These are phyloP conservation scores for Candolleomyces eurysporus DNA, from an alignment of 768 basidiomycete genomes.

Conservation along the genomic window DNA sequence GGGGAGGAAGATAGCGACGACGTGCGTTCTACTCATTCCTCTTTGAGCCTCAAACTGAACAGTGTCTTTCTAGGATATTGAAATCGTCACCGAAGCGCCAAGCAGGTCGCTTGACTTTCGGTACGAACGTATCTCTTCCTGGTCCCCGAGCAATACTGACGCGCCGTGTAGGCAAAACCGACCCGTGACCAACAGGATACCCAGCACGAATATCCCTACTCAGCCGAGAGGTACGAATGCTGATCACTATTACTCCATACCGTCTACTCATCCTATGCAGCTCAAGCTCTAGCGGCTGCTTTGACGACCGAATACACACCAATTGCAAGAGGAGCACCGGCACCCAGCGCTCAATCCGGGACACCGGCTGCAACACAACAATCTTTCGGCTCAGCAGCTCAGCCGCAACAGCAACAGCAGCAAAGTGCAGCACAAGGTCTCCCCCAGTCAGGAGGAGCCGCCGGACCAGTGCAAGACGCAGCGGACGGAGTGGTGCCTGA, in stretches of 20 bases:
- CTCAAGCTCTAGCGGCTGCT: slow-evolving; percentile 48
- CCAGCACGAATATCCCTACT: slow-evolving; percentile 12
- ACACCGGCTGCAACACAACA: not conserved
- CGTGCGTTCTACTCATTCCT: slow-evolving; percentile 28
- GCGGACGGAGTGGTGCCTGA: slow-evolving; percentile 64
- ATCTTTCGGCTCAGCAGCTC: slow-evolving; percentile 9
- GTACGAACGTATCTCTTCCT: slow-evolving; percentile 31
- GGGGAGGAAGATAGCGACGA: slow-evolving; percentile 35
- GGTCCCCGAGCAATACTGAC: not conserved
- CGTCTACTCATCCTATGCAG: slow-evolving; percentile 17
- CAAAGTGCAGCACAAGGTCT: not conserved
- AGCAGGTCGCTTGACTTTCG: slow-evolving; percentile 74
- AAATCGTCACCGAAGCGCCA: slow-evolving; percentile 86
- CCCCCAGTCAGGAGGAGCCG: not conserved
- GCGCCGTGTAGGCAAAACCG: slow-evolving; percentile 20
- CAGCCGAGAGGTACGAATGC: slow-evolving; percentile 14
- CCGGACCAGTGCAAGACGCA: slow-evolving; percentile 11
- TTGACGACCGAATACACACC: slow-evolving; percentile 84
- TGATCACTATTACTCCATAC: not conserved
- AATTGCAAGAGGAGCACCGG: slow-evolving; percentile 56
- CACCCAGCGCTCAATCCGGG: slow-evolving; percentile 14
- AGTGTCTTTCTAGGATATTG: slow-evolving; percentile 60
- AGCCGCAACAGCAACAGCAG: slow-evolving; percentile 17
- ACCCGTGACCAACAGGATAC: slow-evolving; percentile 12
- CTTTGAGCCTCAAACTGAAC: not conserved